Percentiles rank a stretch among this genome's conserved stretches.
Conservation (phyloP, 139 green algal genomes). For the Marvania coccoides region DNA sequence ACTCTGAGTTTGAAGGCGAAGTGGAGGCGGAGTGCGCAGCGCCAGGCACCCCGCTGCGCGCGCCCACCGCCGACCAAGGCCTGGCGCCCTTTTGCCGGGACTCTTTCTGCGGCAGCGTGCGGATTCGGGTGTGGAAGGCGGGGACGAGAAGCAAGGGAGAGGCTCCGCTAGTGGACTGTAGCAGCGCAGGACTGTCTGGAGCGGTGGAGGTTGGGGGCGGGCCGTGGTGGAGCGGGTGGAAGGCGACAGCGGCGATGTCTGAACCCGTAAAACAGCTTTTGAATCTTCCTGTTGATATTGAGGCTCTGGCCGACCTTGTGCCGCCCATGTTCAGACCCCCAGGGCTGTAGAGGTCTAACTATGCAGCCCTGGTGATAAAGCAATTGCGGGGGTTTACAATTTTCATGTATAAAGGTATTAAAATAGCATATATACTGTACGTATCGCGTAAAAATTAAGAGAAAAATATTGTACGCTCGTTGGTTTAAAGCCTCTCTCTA, state of each 20-base stretch:
- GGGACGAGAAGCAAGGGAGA: constrained; percentile 1
- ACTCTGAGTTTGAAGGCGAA: constrained; percentile 62
- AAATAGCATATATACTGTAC: neutral
- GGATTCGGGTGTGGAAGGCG: constrained; percentile 60
- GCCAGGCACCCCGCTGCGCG: constrained; percentile 53
- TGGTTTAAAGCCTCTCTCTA: no score
- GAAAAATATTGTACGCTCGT: neutral
- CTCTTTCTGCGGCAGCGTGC: constrained; percentile 76
- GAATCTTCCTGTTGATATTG: constrained; percentile 68
- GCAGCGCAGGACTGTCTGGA: constrained; percentile 28
- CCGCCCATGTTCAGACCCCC: constrained; percentile 48
- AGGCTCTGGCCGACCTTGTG: constrained; percentile 27
- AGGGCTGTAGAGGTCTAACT: constrained; percentile 35
- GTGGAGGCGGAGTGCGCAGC: constrained; percentile 56
- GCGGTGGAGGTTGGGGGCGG: constrained; percentile 89
- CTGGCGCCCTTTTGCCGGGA: constrained; percentile 80
- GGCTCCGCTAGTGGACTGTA: constrained; percentile 53
- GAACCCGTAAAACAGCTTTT: constrained; percentile 69
- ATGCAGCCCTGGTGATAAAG: neutral
- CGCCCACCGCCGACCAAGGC: constrained; percentile 72
- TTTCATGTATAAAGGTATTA: neutral
- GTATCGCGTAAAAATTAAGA: neutral
- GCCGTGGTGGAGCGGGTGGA: constrained; percentile 82
- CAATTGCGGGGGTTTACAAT: neutral
- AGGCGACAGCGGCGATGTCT: constrained; percentile 62